Percentiles rank a stretch among this genome's conserved stretches.
These are phyloP conservation scores for Dothideomycetes sp. DNA, from an alignment of 2,329 filamentous ascomycete genomes.

Conservation along the genomic window DNA sequence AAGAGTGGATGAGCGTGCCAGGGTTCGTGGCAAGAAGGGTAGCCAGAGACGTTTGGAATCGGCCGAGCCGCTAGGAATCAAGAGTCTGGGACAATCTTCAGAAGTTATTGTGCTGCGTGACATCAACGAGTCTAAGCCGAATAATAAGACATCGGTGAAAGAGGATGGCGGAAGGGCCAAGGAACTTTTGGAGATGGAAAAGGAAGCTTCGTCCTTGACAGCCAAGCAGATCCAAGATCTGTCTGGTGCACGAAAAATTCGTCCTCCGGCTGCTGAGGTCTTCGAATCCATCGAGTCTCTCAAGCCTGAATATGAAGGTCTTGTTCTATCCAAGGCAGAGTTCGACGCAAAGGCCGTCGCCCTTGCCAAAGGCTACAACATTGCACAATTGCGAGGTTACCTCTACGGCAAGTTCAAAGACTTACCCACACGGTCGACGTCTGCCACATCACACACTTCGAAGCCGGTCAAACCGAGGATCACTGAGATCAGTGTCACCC, in stretches of 20 bases:
- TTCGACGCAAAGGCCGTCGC: neutral
- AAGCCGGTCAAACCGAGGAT: neutral
- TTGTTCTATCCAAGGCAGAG: neutral
- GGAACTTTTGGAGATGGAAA: too few species aligned
- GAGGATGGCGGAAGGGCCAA: too few species aligned
- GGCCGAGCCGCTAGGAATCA: slow-evolving; percentile 13
- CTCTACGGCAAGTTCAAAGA: neutral
- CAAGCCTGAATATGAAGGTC: neutral
- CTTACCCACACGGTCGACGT: neutral
- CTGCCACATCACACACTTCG: neutral
- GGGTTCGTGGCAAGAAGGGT: slow-evolving; percentile 11
- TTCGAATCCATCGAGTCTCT: slow-evolving; percentile 6
- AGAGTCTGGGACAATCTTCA: slow-evolving; percentile 12
- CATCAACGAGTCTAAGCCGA: slow-evolving; percentile 7
- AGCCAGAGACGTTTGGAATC: slow-evolving; percentile 7
- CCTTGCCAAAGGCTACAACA: slow-evolving; percentile 2
- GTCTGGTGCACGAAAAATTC: neutral
- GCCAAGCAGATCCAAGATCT: slow-evolving; percentile 6
- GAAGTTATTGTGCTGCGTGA: slow-evolving; percentile 16
- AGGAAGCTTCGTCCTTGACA: neutral
- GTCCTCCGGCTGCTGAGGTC: neutral
- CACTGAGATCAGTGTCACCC: neutral
- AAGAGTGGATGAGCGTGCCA: neutral
- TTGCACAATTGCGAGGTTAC: slow-evolving; percentile 3
- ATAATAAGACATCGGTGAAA: neutral